phyloP scores from a whole-genome alignment of 352 stramenopile species.

The Pythium guiyangense region DNA sequence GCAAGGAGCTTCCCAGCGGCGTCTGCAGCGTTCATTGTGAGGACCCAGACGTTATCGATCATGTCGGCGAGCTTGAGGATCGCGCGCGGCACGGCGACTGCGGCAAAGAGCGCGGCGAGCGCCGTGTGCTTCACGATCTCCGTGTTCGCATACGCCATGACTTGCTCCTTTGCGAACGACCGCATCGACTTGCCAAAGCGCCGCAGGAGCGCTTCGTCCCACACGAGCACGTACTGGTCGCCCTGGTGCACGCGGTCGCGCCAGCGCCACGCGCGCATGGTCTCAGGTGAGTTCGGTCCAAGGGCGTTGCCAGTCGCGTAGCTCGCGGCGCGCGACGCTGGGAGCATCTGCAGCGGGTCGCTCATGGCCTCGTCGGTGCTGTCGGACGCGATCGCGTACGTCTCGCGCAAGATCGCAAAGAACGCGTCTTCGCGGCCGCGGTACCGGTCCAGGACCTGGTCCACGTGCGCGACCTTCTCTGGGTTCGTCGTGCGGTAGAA shows the following conservation, averaged over 20 bases:
- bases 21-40: slow-evolving; percentile 76
- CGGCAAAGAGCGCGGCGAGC: slow-evolving; percentile 66
- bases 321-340: slow-evolving; percentile 18
- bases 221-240: slow-evolving; percentile 79
- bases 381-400: slow-evolving; percentile 35
- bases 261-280: slow-evolving; percentile 72
- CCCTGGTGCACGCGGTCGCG: slow-evolving; percentile 78
- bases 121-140: slow-evolving; percentile 79
- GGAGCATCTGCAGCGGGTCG: slow-evolving; percentile 41
- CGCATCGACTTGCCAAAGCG: slow-evolving; percentile 82
- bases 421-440: slow-evolving; percentile 82
- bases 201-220: slow-evolving; percentile 67
- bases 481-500: slow-evolving; percentile 69
- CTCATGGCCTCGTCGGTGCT: background rate
- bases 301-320: background rate
- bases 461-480: slow-evolving; percentile 76
- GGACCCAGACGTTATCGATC: slow-evolving; percentile 84
- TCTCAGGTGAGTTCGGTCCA: background rate
- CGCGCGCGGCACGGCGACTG: slow-evolving; percentile 65
- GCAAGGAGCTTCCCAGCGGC: slow-evolving; percentile 75
- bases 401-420: slow-evolving; percentile 63
- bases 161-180: slow-evolving; percentile 64
- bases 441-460: slow-evolving; percentile 78
- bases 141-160: slow-evolving; percentile 56
- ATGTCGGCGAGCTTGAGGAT: slow-evolving; percentile 67